Percentiles rank a stretch among this genome's conserved stretches.
These are phyloP conservation scores for Acmispon strigosus DNA, from an alignment of 306 rosid genomes.

Conservation along the genomic window DNA sequence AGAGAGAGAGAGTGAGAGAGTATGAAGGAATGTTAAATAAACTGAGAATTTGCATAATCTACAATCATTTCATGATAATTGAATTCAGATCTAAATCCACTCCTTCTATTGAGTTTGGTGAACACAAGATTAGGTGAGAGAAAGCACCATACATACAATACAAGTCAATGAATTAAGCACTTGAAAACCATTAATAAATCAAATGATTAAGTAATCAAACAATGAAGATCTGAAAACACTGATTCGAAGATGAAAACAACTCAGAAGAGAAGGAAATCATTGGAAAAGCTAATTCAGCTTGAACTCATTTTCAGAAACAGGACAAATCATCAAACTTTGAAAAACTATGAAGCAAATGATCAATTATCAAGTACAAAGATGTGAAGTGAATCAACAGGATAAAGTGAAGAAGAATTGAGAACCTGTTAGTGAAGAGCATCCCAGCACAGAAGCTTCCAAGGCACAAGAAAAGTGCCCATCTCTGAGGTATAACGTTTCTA, in stretches of 20 bases:
- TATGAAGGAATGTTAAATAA: slow-evolving; percentile 9
- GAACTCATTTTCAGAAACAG: neutral
- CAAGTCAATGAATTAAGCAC: neutral
- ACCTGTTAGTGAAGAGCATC: slow-evolving; percentile 90
- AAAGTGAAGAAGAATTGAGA: neutral
- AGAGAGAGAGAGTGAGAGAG: neutral
- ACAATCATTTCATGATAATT: slow-evolving; percentile 6
- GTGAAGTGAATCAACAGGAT: neutral
- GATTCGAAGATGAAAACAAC: neutral
- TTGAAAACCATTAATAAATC: neutral
- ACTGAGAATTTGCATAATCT: neutral
- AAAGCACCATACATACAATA: neutral
- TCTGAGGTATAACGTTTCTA: slow-evolving; percentile 54
- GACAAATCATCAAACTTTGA: neutral
- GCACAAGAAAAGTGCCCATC: slow-evolving; percentile 82
- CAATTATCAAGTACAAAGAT: neutral
- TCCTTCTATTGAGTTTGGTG: neutral
- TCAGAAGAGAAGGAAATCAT: neutral
- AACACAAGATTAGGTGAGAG: neutral
- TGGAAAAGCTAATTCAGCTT: neutral
- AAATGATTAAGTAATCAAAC: neutral
- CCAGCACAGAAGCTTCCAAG: slow-evolving; percentile 86
- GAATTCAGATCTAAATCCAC: slow-evolving; percentile 35
- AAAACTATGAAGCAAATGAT: neutral
- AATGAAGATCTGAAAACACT: slow-evolving; percentile 15